Evolutionary conservation across 2,329 filamentous ascomycete genomes (phyloP).

Genomic region (Diaporthe vexans): DNA sequence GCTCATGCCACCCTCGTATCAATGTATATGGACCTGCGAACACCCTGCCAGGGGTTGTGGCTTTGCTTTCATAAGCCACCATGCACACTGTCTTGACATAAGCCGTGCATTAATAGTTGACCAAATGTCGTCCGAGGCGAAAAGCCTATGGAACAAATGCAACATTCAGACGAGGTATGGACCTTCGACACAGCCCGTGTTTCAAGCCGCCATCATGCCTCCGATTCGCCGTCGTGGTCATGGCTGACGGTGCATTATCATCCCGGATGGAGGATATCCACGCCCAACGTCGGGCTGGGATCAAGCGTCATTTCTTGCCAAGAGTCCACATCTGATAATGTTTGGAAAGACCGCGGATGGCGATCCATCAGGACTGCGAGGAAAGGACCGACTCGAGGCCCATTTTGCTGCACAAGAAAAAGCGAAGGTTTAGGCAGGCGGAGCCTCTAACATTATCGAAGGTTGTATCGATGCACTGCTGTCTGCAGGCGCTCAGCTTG

Average conservation of each 20-base stretch:
- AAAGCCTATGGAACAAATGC: neutral
- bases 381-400: neutral
- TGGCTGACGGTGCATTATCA: neutral
- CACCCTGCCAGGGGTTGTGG: neutral
- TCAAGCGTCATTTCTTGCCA: neutral
- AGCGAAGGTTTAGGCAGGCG: slow-evolving; percentile 20
- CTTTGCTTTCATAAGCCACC: neutral
- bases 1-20: neutral
- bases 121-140: neutral
- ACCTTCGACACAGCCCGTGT: neutral
- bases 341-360: neutral
- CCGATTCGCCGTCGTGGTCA: neutral
- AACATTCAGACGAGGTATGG: neutral
- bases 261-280: neutral
- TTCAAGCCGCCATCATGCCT: neutral
- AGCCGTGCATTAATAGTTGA: neutral
- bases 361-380: neutral
- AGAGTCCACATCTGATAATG: neutral
- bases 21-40: neutral
- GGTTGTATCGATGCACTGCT: neutral
- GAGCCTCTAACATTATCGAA: neutral
- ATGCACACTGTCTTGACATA: neutral
- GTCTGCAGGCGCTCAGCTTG: neutral
- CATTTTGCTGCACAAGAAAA: neutral
- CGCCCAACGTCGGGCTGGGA: neutral